Evolutionary conservation across 73 alveolate species (phyloP), one percentile per base, ranked within the genome.

Genomic region (Paraurostyla sp.): DNA sequence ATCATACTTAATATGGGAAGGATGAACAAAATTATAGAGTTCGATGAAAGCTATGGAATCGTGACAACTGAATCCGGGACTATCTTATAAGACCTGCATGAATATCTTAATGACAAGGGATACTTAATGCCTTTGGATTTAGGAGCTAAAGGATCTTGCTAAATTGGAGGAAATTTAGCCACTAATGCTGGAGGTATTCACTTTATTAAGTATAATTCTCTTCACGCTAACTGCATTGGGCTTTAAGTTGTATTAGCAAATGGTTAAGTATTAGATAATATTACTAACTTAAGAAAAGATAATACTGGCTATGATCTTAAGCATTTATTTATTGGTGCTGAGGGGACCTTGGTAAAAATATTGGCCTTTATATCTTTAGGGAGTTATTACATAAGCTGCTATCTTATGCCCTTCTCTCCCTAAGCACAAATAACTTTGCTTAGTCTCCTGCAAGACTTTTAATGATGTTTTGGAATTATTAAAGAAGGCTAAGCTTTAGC

Each of bases 171-270:
- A 16, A 96, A 96, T 71, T 85, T 95, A 22, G 89, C 98, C 11
- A 96, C 99, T 0, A 91, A 95, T 92, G 99, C 99, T 18, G 99
- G 98, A 52, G 99, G 99, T 6, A 88, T 93, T 36, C 91, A 96
- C 80, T 89, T 95, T 35, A 83, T 96, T 18, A 93, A 88, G 84
- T 89, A 95, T 86, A 98, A 98, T 63, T 82, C 96, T 11, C 76
- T 96, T 27, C 97, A 94, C 60, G 98, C 95, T 23, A 92, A 93
- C 29, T 54, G 93, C n/a, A 56, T 96, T 0, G 99, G 99, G 11
- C 87, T 96, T 29, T 92, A 95, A 57, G 97, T 88, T 0, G 98
- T 96, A 0, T 43, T 90, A 46, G 94, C 97, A 0, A 83, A 76
- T 62, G 99, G 99, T 40, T 48, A 71, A 22, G 45, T 93, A 3